Evolutionary conservation across 2,329 filamentous ascomycete species (phyloP).

Genomic region (Dryadomyces quercivorus): DNA sequence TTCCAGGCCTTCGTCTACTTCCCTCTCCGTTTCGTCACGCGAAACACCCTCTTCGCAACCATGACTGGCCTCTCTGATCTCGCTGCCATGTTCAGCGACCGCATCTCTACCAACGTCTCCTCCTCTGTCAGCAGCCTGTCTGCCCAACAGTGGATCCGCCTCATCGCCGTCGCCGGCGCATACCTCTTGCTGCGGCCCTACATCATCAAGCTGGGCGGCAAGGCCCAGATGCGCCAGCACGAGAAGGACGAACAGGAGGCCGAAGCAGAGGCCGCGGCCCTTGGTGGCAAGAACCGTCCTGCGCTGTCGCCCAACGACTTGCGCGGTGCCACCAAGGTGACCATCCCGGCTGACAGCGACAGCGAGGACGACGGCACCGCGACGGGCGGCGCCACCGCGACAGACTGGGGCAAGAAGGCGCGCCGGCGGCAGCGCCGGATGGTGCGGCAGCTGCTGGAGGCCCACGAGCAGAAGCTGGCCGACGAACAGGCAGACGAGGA

Average conservation of each 20-base stretch:
- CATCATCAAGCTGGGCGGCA: constrained; percentile 53
- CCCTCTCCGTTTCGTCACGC: neutral
- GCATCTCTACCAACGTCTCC: constrained; percentile 35
- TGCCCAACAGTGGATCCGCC: constrained; percentile 48
- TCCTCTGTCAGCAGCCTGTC: constrained; percentile 38
- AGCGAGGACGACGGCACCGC: constrained; percentile 25
- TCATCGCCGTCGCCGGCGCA: constrained; percentile 58
- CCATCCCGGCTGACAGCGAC: constrained; percentile 41
- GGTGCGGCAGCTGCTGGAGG: constrained; percentile 52
- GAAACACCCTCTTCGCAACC: neutral
- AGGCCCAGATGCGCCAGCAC: constrained; percentile 50
- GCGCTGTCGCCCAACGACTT: constrained; percentile 50
- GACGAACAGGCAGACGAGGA: constrained; percentile 49
- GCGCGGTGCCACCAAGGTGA: constrained; percentile 19
- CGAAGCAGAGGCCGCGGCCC: constrained; percentile 23
- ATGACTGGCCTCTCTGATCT: constrained; percentile 19
- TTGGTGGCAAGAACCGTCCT: constrained; percentile 28
- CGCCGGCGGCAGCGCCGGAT: constrained; percentile 55
- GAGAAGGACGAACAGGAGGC: constrained; percentile 44
- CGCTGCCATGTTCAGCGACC: constrained; percentile 16
- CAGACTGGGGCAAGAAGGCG: constrained; percentile 57
- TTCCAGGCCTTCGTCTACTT: neutral
- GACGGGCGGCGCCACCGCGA: constrained; percentile 33
- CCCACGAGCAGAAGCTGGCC: constrained; percentile 45
- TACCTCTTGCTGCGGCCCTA: constrained; percentile 67